Evolutionary conservation across 2,329 filamentous ascomycete species (phyloP).

Genomic region (Emmonsia crescens): DNA sequence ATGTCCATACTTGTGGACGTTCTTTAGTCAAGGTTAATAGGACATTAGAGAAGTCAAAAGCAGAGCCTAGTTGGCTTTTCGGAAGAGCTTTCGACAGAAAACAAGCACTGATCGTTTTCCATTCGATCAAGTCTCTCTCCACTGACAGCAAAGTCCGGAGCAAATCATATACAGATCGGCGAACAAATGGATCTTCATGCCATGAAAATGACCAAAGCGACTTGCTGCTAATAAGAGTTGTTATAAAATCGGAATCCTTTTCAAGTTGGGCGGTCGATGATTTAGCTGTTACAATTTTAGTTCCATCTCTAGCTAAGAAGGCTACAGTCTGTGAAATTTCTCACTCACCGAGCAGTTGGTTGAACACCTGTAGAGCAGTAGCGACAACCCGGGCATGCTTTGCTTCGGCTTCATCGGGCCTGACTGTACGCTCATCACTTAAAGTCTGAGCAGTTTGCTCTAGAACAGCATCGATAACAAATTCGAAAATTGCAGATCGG

Average conservation of each 20-base stretch:
- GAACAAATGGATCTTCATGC: constrained; percentile 46
- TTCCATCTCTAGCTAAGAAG: not conserved
- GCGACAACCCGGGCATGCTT: constrained; percentile 75
- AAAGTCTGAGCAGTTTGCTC: constrained; percentile 71
- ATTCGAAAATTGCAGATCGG: constrained; percentile 69
- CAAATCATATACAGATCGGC: constrained; percentile 47
- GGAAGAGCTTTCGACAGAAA: constrained; percentile 66
- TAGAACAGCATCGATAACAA: constrained; percentile 63
- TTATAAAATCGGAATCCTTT: constrained; percentile 52
- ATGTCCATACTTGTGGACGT: constrained; percentile 64
- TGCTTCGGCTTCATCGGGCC: constrained; percentile 68
- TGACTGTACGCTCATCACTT: constrained; percentile 80
- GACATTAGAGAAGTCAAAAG: constrained; percentile 57
- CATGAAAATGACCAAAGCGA: constrained; percentile 50
- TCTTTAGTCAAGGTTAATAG: constrained; percentile 54
- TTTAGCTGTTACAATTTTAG: constrained; percentile 19
- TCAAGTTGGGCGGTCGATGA: constrained; percentile 41
- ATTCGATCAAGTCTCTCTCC: constrained; percentile 42
- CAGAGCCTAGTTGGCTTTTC: constrained; percentile 61
- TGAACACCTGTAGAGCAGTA: constrained; percentile 46
- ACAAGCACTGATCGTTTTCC: constrained; percentile 55
- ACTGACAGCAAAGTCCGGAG: constrained; percentile 41
- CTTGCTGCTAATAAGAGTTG: constrained; percentile 53
- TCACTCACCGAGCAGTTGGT: constrained; percentile 40
- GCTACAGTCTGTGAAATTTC: not conserved